phyloP scores from a whole-genome alignment of 1,284 basidiomycete genomes.

The Gymnopus androsaceus region DNA sequence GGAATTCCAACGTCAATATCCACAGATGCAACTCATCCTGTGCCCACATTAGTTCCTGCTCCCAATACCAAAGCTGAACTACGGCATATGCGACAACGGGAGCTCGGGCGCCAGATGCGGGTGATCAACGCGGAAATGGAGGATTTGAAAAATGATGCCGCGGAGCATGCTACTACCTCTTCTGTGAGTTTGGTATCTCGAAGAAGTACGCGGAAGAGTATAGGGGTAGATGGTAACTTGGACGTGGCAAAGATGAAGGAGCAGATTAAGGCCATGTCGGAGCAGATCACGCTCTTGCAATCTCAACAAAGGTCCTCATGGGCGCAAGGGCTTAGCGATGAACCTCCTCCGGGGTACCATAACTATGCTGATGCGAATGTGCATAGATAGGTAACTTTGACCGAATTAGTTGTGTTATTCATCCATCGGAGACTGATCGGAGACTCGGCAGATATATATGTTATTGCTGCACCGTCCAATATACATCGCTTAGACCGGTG shows the following conservation, averaged over 20 bases:
- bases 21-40: not conserved
- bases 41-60: too few relatives aligned
- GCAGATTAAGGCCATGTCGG: slow-evolving; percentile 28
- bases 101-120: slow-evolving; percentile 27
- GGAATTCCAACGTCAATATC: too few relatives aligned
- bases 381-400: not conserved
- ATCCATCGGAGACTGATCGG: too few relatives aligned
- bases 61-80: slow-evolving; percentile 11
- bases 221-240: slow-evolving; percentile 18
- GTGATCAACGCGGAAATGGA: slow-evolving; percentile 28
- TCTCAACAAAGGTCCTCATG: slow-evolving; percentile 31
- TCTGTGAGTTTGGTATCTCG: not conserved
- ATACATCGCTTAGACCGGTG: too few relatives aligned
- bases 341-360: slow-evolving; percentile 28
- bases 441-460: too few relatives aligned
- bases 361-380: too few relatives aligned
- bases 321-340: slow-evolving; percentile 33
- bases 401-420: too few relatives aligned
- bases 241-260: slow-evolving; percentile 26
- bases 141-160: slow-evolving; percentile 23
- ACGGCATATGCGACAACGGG: slow-evolving; percentile 23
- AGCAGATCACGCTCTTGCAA: slow-evolving; percentile 29
- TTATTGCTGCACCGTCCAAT: too few relatives aligned
- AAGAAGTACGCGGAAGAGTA: not conserved
- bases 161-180: not conserved